These are phyloP conservation scores for Trichoderma gamsii DNA, from an alignment of 495 filamentous ascomycete genomes.

Conservation along the genomic window DNA sequence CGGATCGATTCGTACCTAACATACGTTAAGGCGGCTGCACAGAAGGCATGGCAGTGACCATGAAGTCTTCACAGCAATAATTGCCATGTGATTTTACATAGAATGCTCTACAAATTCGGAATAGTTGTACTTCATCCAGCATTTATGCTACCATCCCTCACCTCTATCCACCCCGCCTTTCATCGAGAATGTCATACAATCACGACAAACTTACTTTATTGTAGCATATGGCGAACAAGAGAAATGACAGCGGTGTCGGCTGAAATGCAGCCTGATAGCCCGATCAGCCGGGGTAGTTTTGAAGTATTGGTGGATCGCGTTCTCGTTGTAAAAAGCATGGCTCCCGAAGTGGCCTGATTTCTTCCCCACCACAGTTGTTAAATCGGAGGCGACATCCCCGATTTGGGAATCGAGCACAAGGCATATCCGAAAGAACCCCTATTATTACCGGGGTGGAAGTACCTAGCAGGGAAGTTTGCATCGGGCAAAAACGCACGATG, in stretches of 20 bases:
- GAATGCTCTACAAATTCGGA: no score
- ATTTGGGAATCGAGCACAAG: neutral
- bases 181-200: no score
- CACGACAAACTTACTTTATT: no score
- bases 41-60: no score
- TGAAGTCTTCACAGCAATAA: no score
- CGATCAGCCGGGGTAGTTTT: neutral
- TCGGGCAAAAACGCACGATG: neutral
- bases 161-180: no score
- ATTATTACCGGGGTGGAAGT: neutral
- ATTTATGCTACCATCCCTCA: no score
- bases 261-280: neutral
- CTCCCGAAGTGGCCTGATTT: slow-evolving; percentile 6
- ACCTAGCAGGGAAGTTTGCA: neutral
- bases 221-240: neutral
- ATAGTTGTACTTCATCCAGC: no score
- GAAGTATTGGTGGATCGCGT: neutral
- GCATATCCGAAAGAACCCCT: slow-evolving; percentile 1
- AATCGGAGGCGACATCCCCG: neutral
- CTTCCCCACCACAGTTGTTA: neutral
- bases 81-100: no score
- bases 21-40: no score
- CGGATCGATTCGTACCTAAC: no score
- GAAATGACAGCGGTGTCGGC: slow-evolving; percentile 1
- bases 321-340: neutral